Evolutionary conservation across 495 filamentous ascomycete species (phyloP).

Genomic region (Entonaema liquescens): DNA sequence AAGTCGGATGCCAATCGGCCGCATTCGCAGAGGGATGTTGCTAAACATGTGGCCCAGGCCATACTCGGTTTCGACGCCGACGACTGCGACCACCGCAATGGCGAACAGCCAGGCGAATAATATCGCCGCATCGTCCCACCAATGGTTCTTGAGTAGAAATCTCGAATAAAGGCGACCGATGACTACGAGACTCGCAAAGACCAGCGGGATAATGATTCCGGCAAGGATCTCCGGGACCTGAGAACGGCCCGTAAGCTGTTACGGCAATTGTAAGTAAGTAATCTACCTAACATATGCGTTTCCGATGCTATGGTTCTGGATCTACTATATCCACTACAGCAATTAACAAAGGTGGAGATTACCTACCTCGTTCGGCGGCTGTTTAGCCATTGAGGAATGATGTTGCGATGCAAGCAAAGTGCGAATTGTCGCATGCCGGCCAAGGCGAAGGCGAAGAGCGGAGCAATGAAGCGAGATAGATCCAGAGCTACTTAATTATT

Average conservation of each 20-base stretch:
- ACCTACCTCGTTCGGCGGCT: constrained; percentile 25
- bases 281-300: neutral
- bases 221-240: constrained; percentile 34
- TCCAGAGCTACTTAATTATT: neutral
- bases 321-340: neutral
- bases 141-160: constrained; percentile 32
- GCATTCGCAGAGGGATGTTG: constrained; percentile 34
- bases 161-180: constrained; percentile 38
- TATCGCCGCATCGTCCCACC: constrained; percentile 39
- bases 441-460: constrained; percentile 2
- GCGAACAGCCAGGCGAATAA: constrained; percentile 38
- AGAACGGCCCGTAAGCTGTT: constrained; percentile 32
- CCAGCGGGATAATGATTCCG: constrained; percentile 35
- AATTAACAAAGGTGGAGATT: constrained; percentile 7
- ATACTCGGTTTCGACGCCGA: constrained; percentile 34
- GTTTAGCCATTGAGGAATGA: constrained; percentile 23
- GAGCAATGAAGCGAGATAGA: constrained; percentile 9
- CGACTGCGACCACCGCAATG: constrained; percentile 34
- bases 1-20: constrained; percentile 35
- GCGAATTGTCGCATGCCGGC: constrained; percentile 9
- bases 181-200: constrained; percentile 34
- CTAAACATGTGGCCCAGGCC: constrained; percentile 37
- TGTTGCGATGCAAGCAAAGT: constrained; percentile 16
- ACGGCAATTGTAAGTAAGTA: constrained; percentile 4
- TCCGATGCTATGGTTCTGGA: constrained; percentile 18